Base-by-base conservation (phyloP, 1,139 yeast genomes). In the Taiozyma sp. region DNA sequence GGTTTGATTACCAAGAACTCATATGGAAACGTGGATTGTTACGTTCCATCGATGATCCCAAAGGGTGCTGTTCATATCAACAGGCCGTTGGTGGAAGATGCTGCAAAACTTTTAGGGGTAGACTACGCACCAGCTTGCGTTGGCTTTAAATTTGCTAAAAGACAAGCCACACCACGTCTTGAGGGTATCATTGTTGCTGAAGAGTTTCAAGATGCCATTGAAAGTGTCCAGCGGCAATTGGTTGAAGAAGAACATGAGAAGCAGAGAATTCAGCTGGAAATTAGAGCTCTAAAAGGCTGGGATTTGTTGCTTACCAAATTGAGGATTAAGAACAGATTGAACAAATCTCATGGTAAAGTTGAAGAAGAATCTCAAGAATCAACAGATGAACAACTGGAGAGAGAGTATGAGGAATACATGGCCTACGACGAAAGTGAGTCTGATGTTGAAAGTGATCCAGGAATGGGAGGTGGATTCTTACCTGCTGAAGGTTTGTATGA, bases 11-110 rank as follows among this genome's bases (percentile, higher is more conserved):
- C 86, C 2, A 85, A 82, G 58, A 90, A 90, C 64, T 81, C 83
- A 1, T 90, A 74, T 64, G 95, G 96, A 0, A 90, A 91, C 57
- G 79, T 91, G 48, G 98, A 91, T 62, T 69, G 89, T 1, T 91
- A 86, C 67, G 77, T 77, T 0, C 78, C 3, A n/a, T n/a, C n/a
- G n/a, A n/a, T n/a, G n/a, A n/a, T n/a, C n/a, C 99, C 99, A 0
- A 75, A 71, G 29, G 91, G 93, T 24, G 95, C 88, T 2, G 77
- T 71, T n/a, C 78, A 88, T 51, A 68, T 89, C 10, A 69, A 77
- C 3, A 72, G 79, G 55, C 76, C 77, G 34, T 66, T 75, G 53
- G 79, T 87, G 0, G 81, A 78, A 44, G 74, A 74, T 49, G 97
- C 98, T 0, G 96, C 96, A 0, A 77, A 75, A 50, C 63, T 83